Evolutionary conservation across 1,139 yeast genomes (phyloP), one percentile per base, ranked within the genome.

Genomic region (Wickerhamomyces sp.): DNA sequence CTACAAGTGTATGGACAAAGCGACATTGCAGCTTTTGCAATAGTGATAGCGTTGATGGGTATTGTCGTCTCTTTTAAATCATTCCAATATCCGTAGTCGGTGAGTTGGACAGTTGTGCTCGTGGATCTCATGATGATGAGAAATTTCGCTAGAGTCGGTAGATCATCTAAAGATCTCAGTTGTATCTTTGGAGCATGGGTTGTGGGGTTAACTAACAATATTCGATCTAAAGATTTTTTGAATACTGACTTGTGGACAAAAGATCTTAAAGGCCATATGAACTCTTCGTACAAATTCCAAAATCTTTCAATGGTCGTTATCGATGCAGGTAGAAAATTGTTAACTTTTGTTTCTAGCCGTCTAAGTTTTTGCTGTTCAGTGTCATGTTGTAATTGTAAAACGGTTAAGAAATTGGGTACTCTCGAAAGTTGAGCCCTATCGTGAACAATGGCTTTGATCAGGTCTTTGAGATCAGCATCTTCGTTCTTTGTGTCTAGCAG

Each of bases 221-320:
- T 36, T n/a, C 41, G 25, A n/a, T 26, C 13, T 2, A 47, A 11
- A 17, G 47, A 39, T 2, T 31, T 36, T 35, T 47, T 35, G 36
- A 59, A 52, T 8, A 45, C 42, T 1, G 26, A 26, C 39, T 69
- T 70, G 43, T 71, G 75, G 22, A 72, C 31, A 23, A 64, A 55
- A 0, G 77, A 75, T 37, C 68, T 53, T 26, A 58, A 59, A 1
- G 70, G 68, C 46, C 70, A 67, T 6, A 70, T 52, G 12, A 50
- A 43, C 7, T 43, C 41, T 47, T 70, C 68, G 41, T 62, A 72
- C 23, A 60, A 38, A 8, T 54, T 49, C 14, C 63, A 23, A 28
- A 54, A 55, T 5, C 44, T 33, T 49, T 64, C 51, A 4, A 68
- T 50, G 3, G 57, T 58, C 23, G 45, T 49, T 33, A 46, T 48